Conservation (phyloP, 2,329 filamentous ascomycete genomes). For the Huntiella moniliformis region DNA sequence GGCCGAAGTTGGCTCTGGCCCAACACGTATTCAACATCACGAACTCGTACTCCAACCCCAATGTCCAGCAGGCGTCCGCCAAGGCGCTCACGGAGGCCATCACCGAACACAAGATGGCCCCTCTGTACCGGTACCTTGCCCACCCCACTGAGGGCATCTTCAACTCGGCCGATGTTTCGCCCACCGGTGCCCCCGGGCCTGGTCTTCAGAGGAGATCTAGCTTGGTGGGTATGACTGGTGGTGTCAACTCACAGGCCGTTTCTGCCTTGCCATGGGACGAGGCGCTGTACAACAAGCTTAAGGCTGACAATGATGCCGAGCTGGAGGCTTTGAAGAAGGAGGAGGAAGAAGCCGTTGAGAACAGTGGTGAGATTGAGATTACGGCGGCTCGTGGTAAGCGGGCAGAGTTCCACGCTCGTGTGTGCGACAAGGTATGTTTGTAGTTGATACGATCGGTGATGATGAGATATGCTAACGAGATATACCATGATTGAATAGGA, state of each 20-base stretch:
- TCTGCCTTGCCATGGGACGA: conserved; percentile 81
- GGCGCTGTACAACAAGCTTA: conserved; percentile 57
- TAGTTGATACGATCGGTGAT: neutral
- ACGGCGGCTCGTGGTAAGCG: conserved; percentile 83
- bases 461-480: neutral
- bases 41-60: conserved; percentile 51
- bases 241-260: conserved; percentile 42
- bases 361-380: conserved; percentile 89
- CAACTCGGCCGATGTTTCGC: conserved; percentile 40
- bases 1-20: conserved; percentile 60
- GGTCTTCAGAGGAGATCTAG: conserved; percentile 50
- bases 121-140: conserved; percentile 67
- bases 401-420: conserved; percentile 87
- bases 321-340: conserved; percentile 63
- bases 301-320: conserved; percentile 61
- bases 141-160: conserved; percentile 68
- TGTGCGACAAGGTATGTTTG: conserved; percentile 70
- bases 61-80: conserved; percentile 49
- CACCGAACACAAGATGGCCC: conserved; percentile 67
- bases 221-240: conserved; percentile 56
- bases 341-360: conserved; percentile 85
- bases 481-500: conserved; percentile 37
- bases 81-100: conserved; percentile 70
- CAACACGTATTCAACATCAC: conserved; percentile 79
- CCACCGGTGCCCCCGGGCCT: conserved; percentile 28